Evolutionary conservation across 192 early-diverging fungal species (phyloP).

Genomic region (Neocallimastix lanati): DNA sequence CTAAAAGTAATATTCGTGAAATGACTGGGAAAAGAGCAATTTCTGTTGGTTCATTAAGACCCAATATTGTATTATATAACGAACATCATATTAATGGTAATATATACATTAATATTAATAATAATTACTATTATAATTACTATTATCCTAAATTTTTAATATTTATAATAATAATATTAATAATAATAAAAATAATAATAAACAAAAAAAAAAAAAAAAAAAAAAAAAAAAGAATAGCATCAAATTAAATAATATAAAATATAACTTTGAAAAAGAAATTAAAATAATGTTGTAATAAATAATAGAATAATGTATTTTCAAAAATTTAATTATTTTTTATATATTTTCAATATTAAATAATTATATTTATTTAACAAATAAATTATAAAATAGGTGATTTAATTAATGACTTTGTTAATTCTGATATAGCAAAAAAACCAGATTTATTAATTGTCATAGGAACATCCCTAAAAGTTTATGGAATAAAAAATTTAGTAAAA

Average conservation of each 20-base stretch:
- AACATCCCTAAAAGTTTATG: slow-evolving; percentile 68
- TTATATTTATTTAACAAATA: slow-evolving; percentile 2
- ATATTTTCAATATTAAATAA: no score
- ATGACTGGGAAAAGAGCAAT: slow-evolving; percentile 57
- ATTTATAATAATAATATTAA: no score
- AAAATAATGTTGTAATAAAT: no score
- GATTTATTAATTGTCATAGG: slow-evolving; percentile 78
- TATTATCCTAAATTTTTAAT: no score
- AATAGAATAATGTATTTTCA: no score
- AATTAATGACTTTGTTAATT: slow-evolving; percentile 9
- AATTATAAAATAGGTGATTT: slow-evolving; percentile 45
- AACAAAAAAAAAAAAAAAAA: no score
- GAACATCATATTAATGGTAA: slow-evolving; percentile 62
- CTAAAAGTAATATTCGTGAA: slow-evolving; percentile 20
- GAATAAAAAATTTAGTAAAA: slow-evolving; percentile 56
- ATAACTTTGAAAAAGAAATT: no score
- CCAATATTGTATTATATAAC: slow-evolving; percentile 90
- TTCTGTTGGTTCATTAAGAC: slow-evolving; percentile 60
- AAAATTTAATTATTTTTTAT: no score
- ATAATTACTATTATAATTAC: slow-evolving; percentile 2
- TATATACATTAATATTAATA: neutral
- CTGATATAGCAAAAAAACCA: slow-evolving; percentile 21
- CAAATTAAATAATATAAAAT: no score
- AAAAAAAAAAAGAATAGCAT: no score
- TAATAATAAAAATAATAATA: no score